phyloP scores from a whole-genome alignment of 2,329 filamentous ascomycete genomes.

The Talaromyces sp. region DNA sequence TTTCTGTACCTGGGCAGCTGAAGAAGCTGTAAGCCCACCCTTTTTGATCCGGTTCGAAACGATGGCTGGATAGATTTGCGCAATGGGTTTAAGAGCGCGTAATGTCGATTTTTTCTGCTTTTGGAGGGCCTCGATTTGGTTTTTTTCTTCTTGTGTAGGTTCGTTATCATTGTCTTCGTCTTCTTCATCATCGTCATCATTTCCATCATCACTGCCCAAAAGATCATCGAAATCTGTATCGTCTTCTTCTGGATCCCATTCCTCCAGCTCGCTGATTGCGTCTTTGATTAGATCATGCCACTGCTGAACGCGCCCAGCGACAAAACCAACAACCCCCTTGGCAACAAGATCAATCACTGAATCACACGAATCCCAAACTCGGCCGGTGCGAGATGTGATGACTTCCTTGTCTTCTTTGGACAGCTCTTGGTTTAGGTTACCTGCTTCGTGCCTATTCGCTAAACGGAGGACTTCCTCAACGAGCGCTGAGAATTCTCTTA shows the following conservation, averaged over 20 bases:
- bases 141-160: constrained; percentile 16
- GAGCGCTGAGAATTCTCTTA: constrained; percentile 59
- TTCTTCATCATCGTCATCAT: constrained; percentile 14
- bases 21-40: constrained; percentile 15
- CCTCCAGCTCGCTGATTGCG: constrained; percentile 76
- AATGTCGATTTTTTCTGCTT: constrained; percentile 37
- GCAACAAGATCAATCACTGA: constrained; percentile 58
- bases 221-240: constrained; percentile 43
- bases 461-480: constrained; percentile 52
- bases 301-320: constrained; percentile 66
- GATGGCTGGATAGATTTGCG: constrained; percentile 40
- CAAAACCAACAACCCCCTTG: constrained; percentile 63
- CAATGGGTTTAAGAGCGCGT: constrained; percentile 37
- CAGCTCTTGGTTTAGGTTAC: constrained; percentile 16
- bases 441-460: constrained; percentile 35
- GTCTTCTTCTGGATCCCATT: constrained; percentile 76
- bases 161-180: too few relatives aligned
- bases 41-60: constrained; percentile 36
- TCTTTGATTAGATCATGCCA: constrained; percentile 72
- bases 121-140: constrained; percentile 27
- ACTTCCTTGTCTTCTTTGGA: constrained; percentile 36
- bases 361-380: constrained; percentile 82
- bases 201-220: constrained; percentile 23
- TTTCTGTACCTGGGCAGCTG: constrained; percentile 16
- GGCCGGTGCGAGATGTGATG: constrained; percentile 64